Evolutionary conservation across 306 rosid genomes (phyloP).

Genomic region (Corylus avellana): DNA sequence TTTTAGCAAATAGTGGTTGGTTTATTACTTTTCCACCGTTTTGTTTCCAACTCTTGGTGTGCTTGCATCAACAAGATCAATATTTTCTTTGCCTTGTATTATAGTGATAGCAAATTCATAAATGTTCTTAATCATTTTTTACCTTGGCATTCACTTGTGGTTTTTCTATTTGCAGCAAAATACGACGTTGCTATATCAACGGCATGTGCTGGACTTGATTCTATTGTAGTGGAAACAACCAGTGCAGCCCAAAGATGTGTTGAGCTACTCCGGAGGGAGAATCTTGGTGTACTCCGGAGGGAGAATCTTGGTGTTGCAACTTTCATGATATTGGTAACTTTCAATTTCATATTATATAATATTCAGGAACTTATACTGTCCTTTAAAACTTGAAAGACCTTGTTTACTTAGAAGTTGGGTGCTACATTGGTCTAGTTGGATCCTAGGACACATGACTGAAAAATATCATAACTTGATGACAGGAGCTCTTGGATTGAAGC

Average conservation of each 20-base stretch:
- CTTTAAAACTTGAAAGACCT: slow-evolving; percentile 12
- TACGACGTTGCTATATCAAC: slow-evolving; percentile 95
- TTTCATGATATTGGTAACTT: slow-evolving; percentile 88
- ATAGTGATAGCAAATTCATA: not conserved
- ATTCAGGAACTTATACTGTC: not conserved
- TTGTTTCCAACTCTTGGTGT: not conserved
- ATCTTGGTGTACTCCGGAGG: slow-evolving; percentile 78
- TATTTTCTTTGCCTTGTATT: slow-evolving; percentile 1
- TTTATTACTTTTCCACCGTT: not conserved
- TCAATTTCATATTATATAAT: not conserved
- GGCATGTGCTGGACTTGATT: slow-evolving; percentile 88
- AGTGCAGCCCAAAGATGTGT: slow-evolving; percentile 90
- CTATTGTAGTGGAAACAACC: slow-evolving; percentile 90
- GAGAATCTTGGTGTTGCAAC: slow-evolving; percentile 92
- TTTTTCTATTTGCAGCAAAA: slow-evolving; percentile 63
- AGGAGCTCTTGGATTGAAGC: too few relatives aligned
- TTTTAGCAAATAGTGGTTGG: not conserved
- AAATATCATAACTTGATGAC: too few relatives aligned
- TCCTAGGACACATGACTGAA: too few relatives aligned
- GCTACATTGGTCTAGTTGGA: slow-evolving; percentile 2
- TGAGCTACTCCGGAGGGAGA: slow-evolving; percentile 83
- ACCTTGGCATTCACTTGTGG: slow-evolving; percentile 18
- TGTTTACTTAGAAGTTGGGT: not conserved
- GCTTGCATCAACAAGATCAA: slow-evolving; percentile 4
- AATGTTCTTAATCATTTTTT: slow-evolving; percentile 8